phyloP scores from a whole-genome alignment of 1,284 basidiomycete species.

The Stereum hirsutum region DNA sequence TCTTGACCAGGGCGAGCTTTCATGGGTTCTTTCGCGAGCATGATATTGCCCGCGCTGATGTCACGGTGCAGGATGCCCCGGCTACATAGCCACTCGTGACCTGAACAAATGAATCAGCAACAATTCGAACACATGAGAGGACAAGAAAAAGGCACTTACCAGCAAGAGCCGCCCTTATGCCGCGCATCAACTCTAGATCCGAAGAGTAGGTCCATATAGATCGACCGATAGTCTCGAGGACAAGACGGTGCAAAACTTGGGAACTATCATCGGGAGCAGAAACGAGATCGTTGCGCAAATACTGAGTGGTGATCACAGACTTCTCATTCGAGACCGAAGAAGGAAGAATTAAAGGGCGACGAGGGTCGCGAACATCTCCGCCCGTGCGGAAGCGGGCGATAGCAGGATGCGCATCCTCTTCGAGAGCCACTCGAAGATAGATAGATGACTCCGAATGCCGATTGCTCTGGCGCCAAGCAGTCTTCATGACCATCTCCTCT shows the following conservation, averaged over 20 bases:
- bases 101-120: slow-evolving; percentile 2
- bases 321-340: no score
- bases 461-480: slow-evolving; percentile 9
- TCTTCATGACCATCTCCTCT: slow-evolving; percentile 10
- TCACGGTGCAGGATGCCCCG: slow-evolving; percentile 6
- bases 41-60: slow-evolving; percentile 9
- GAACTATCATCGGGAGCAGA: no score
- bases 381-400: not conserved
- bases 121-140: not conserved
- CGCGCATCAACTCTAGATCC: slow-evolving; percentile 6
- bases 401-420: not conserved
- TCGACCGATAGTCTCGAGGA: slow-evolving; percentile 6
- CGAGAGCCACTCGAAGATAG: slow-evolving; percentile 1
- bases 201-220: slow-evolving; percentile 10
- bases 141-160: not conserved
- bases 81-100: slow-evolving; percentile 1
- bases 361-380: not conserved
- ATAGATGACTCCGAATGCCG: slow-evolving; percentile 8
- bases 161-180: not conserved
- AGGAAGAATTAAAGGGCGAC: no score
- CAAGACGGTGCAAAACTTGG: slow-evolving; percentile 7
- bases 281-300: no score
- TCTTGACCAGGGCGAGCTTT: not conserved
- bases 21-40: slow-evolving; percentile 4
- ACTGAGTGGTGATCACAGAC: no score